These are phyloP conservation scores for Rhodotorula toruloides DNA, from an alignment of 768 basidiomycete species.

Conservation along the genomic window DNA sequence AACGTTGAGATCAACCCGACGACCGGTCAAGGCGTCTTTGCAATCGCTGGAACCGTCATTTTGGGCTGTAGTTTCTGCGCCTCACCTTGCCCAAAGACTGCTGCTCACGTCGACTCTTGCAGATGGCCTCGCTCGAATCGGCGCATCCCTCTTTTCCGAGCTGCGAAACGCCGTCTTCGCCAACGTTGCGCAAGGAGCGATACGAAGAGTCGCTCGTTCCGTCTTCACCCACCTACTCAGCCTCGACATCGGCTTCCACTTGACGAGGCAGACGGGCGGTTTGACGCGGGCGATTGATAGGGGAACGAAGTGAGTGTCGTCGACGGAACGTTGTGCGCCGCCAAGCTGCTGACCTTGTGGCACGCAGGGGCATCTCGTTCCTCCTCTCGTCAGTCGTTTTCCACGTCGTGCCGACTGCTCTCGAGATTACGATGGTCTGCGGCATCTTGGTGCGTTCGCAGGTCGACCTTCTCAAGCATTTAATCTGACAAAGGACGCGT, in stretches of 20 bases:
- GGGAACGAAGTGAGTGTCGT: conserved; percentile 74
- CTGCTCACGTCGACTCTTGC: no score
- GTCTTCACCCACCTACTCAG: conserved; percentile 90
- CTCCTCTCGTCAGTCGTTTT: conserved; percentile 87
- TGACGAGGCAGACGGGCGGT: conserved; percentile 89
- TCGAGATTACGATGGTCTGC: conserved; percentile 94
- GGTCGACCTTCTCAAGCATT: no score
- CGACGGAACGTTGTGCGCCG: neutral
- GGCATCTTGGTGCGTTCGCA: conserved; percentile 72
- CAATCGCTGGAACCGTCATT: conserved; percentile 81
- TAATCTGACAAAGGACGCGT: neutral
- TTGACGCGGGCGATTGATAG: conserved; percentile 93
- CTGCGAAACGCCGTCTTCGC: conserved; percentile 93
- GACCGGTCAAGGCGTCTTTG: conserved; percentile 69
- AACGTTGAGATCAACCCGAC: conserved; percentile 69
- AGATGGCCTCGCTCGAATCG: conserved; percentile 89
- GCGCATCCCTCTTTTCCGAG: conserved; percentile 83
- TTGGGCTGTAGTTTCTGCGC: conserved; percentile 66
- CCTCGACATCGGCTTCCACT: conserved; percentile 85
- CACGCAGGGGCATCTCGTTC: conserved; percentile 83
- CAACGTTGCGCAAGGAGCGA: conserved; percentile 86
- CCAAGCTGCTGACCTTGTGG: conserved; percentile 8
- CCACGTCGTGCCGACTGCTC: conserved; percentile 87
- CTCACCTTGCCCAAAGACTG: no score
- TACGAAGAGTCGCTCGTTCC: conserved; percentile 88